These are phyloP conservation scores for Boletus rubroflammeus DNA, from an alignment of 768 basidiomycete genomes.

Conservation along the genomic window DNA sequence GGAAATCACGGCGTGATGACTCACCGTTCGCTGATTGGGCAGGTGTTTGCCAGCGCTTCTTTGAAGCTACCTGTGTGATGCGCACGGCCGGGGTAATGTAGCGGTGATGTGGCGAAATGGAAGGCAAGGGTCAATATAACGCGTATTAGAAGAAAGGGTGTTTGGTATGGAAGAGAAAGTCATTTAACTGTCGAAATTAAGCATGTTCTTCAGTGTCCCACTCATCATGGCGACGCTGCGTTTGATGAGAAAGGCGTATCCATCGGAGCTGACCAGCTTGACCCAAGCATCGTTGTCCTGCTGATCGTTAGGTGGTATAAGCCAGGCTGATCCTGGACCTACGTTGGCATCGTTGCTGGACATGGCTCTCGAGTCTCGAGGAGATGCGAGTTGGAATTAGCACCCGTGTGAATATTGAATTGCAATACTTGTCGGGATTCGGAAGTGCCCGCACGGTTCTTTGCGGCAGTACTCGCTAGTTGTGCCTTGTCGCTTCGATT, in stretches of 20 bases:
- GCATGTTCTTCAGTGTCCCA: constrained; percentile 77
- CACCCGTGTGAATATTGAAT: constrained; percentile 20
- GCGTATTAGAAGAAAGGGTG: constrained; percentile 10
- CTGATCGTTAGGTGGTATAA: neutral
- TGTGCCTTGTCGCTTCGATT: constrained; percentile 6
- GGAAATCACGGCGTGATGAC: constrained; percentile 14
- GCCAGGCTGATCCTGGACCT: neutral
- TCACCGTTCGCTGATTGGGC: constrained; percentile 69
- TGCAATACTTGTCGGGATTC: constrained; percentile 11
- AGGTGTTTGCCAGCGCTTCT: constrained; percentile 69
- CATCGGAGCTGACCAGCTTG: constrained; percentile 71
- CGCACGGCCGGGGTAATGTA: constrained; percentile 5
- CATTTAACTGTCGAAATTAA: constrained; percentile 62
- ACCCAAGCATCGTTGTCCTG: constrained; percentile 58
- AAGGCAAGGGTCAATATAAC: constrained; percentile 3
- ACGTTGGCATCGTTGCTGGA: constrained; percentile 16
- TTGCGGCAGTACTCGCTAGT: neutral
- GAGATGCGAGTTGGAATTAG: neutral
- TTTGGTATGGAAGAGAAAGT: constrained; percentile 20
- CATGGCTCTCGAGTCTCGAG: constrained; percentile 17
- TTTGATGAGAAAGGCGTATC: constrained; percentile 75
- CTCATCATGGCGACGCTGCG: constrained; percentile 74
- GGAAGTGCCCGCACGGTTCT: constrained; percentile 5
- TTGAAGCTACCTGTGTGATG: constrained; percentile 57
- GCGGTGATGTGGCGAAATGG: constrained; percentile 7